Base-by-base conservation (phyloP, 1,139 yeast species). In the Blastobotrys apis region DNA sequence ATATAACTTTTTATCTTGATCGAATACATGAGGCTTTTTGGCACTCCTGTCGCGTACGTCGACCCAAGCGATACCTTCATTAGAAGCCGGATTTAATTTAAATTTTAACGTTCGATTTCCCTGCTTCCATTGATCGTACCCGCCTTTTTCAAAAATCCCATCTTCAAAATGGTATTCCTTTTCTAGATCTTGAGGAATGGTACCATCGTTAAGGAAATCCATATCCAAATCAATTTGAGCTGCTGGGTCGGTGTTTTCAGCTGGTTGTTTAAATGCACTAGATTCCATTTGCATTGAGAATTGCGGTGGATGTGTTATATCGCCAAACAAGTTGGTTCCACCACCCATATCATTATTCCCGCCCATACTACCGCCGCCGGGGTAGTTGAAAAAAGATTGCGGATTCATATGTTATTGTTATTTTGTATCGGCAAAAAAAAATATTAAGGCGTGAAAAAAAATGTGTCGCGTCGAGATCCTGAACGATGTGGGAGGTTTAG, bases 1-100 rank as follows among this genome's bases (percentile, higher is more conserved):
- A 49, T 65, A 72, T n/a, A 74, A 47, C 37, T 63, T 62, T 3
- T 60, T 51, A 23, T 66, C 68, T 26, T 53, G 50, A 5, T 59
- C 60, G 31, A 41, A 59, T 1, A 56, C 52, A 33, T 56, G 52
- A 30, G 53, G 48, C 13, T 53, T 51, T 20, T 47, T 53, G 19
- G 33, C 40, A 26, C 37, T 39, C 21, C 55, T 52, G n/a, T 63
- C 59, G 26, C 58, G 58, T 26, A 64, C 61, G 2, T 68, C 59
- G 19, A 73, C 61, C 57, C 68, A 70, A 16, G 72, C 68, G 50
- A 65, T 63, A 21, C 73, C 71, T 35, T 67, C 69, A 15, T 63
- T 58, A 3, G 68, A 58, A 15, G 68, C 59, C 2, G 77, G 72
- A 41, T 66, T 67, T 39, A 73, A 47, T 44, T 64, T 62, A 49